Base-by-base conservation (phyloP, 164 flowering plant genomes). In the Aristolochia fimbriata region DNA sequence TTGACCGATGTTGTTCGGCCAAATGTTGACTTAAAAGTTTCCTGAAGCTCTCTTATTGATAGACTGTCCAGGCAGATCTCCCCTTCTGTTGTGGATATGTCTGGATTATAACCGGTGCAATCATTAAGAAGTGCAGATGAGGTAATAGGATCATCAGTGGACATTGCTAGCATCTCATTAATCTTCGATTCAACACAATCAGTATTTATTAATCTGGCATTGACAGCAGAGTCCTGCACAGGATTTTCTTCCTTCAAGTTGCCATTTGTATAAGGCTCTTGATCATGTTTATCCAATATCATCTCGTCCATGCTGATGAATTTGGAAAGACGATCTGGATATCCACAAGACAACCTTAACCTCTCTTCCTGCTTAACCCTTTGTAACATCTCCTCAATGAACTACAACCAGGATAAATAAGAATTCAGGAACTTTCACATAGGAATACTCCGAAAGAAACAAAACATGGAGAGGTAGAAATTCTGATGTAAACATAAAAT, bases 1-100 rank as follows among this genome's bases (percentile, higher is more conserved):
- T 93, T 93, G 50, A 82, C 92, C 52, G 89, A 78, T 60, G 97
- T 93, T 70, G 79, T 84, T 65, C 97, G 72, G 50, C 99, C 99
- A 82, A 93, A 93, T 13, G 97, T 88, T 24, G 94, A 91, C 68
- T 61, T 80, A 64, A 93, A 93, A 62, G 87, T 80, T 70, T 85
- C 91, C 60, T 86, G 97, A 59, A 93, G 99, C 78, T 86, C 97
- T 73, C 70, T 84, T 52, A 86, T 80, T 59, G 97, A 74, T 24
- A 88, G 71, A 46, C 73, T 80, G 47, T 93, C 95, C 77, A 93
- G 72, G 76, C 84, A 78, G 58, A 90, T 75, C 22, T 85, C 89
- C 23, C 89, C 95, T 58, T 76, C 72, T 43, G 82, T 45, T 68
- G 49, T 69, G 8, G 93, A 81, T 73, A 85, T 83, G 62, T 88